phyloP scores from a whole-genome alignment of 2,329 filamentous ascomycete genomes.

The Colletotrichum sp. region DNA sequence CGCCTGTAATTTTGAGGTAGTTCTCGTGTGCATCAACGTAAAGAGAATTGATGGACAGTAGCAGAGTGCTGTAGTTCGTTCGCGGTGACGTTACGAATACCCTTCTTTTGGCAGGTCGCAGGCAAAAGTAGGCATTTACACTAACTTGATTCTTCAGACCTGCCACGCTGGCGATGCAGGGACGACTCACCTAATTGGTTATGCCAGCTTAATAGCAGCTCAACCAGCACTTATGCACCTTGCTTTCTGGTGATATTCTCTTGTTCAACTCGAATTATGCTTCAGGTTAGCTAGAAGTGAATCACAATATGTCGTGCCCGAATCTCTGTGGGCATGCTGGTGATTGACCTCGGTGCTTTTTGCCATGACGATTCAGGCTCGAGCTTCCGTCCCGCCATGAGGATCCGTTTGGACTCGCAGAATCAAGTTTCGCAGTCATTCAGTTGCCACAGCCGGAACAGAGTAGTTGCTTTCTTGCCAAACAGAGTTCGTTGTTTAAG shows the following conservation, averaged over 20 bases:
- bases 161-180: neutral
- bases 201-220: neutral
- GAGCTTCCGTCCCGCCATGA: fast-evolving
- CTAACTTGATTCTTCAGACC: neutral
- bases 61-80: neutral
- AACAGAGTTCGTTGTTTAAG: neutral
- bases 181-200: neutral
- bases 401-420: neutral
- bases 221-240: neutral
- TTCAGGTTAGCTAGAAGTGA: neutral
- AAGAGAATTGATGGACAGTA: neutral
- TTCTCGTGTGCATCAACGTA: neutral
- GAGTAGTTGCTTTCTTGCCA: neutral
- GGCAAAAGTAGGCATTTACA: neutral
- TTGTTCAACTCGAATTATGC: fast-evolving
- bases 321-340: neutral
- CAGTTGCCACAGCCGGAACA: neutral
- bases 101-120: neutral
- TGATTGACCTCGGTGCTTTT: neutral
- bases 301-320: neutral
- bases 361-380: neutral
- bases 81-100: neutral
- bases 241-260: neutral
- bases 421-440: neutral
- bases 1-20: neutral